A percentile compares a stretch with the other conserved stretches of the same genome.
Evolutionary conservation across 495 filamentous ascomycete genomes (phyloP).

Genomic region (Aspergillus ostianus): DNA sequence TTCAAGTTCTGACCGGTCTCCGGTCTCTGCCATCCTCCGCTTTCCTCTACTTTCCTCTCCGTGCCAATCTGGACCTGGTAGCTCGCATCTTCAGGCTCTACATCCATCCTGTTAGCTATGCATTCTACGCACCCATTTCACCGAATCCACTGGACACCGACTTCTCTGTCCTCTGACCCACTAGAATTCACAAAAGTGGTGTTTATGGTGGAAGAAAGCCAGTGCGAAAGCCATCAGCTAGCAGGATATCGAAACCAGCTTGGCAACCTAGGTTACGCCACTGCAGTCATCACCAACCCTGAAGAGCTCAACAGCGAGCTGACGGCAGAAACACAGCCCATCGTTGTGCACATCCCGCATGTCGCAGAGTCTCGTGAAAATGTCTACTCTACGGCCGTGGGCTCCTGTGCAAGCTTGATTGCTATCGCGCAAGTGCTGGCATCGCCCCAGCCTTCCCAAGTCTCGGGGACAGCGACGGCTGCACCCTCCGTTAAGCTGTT

Average conservation of each 20-base stretch:
- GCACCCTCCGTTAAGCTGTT: not conserved
- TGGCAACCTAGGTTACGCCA: not conserved
- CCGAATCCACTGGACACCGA: not conserved
- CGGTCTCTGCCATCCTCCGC: too few relatives aligned
- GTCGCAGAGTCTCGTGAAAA: not conserved
- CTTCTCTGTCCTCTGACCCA: not conserved
- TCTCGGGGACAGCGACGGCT: too few relatives aligned
- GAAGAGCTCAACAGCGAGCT: not conserved
- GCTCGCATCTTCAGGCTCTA: too few relatives aligned
- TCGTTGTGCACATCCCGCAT: not conserved
- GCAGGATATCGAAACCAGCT: not conserved
- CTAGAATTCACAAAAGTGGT: not conserved
- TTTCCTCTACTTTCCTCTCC: too few relatives aligned
- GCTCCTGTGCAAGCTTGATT: not conserved
- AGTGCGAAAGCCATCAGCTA: not conserved
- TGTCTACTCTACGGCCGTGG: not conserved
- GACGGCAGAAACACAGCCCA: not conserved
- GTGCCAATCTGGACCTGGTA: too few relatives aligned
- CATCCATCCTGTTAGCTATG: not conserved
- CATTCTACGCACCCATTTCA: not conserved
- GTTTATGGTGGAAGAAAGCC: not conserved
- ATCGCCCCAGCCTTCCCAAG: too few relatives aligned
- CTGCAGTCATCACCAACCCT: not conserved
- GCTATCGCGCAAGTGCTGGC: not conserved
- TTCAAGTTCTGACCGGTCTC: too few relatives aligned